Evolutionary conservation across 148 eudicot species (phyloP), one percentile per base, ranked within the genome.

Genomic region (Pouteria glomerata): DNA sequence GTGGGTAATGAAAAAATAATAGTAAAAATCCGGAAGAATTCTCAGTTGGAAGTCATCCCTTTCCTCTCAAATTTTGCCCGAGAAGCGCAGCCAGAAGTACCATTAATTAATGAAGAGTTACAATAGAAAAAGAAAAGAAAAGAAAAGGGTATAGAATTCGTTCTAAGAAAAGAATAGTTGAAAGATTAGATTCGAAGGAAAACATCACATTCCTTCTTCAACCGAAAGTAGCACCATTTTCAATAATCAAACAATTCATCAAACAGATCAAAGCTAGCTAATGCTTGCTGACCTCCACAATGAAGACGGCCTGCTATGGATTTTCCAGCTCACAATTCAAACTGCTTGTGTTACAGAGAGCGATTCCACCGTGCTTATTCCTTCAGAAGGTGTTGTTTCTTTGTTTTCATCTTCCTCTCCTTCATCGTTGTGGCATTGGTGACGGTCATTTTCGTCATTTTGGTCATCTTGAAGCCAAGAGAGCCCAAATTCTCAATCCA

Each of bases 391-490:
- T 63, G 75, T 41, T 50, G 48, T 57, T 45, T 82, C 39, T 78
- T 82, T 47, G 57, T 78, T 47, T 30, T 76, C 42, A 0, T 76
- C 2, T 47, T 68, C 63, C 21, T 71, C 23, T 0, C 59, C 12
- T 23, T 73, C 31, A 13, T 76, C 3, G 18, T 69, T 33, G 21
- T 61, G 26, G 27, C 57, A 1, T 2, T 66, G 6, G 82, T 71
- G 21, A 0, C 64, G 6, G 56, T 68, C 31, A 24, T 58, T 8
- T 31, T 72, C n/a, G 29, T 63, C 66, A 27, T 75, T 12, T 1
- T 78, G 69, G 58, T 82, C 24, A 26, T 79, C 35, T 26, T 82
- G 57, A 78, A 79, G 77, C 85, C 85, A 10, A 68, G 39, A 45
- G 63, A 64, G 52, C 85, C 85, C 1, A 19, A 34, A 26, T 82